Base-by-base conservation (phyloP, 2,329 filamentous ascomycete species). In the Fusarium begoniae region DNA sequence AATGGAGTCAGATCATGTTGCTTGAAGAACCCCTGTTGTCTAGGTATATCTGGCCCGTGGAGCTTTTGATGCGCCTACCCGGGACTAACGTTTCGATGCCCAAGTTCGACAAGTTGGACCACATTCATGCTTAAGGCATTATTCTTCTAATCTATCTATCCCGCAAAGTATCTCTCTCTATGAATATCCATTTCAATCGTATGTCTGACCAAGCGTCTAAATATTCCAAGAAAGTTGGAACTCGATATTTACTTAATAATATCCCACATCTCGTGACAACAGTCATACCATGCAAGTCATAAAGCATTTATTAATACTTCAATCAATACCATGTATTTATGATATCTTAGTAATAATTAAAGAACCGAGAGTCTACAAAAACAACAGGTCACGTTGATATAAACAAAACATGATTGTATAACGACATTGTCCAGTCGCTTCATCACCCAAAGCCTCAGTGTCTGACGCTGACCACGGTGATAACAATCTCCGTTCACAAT, bases 1-100 rank as follows among this genome's bases (percentile, higher is more conserved):
- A 70, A 70, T 38, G 59, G 66, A 54, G 53, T 47, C 47, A 44
- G 43, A 26, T 59, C 59, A 66, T 55, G 58, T 48, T 64, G 37
- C 22, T 48, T 54, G 8, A 41, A 41, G 35, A 40, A 43, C 45
- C 51, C 65, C 66, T 62, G 41, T 13, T 45, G 43, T 50, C n/a
- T 57, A n/a, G n/a, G n/a, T n/a, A 14, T 38, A 64, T 64, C n/a
- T 51, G 32, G 43, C 38, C 9, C n/a, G 37, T 38, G n/a, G 17
- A 54, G 35, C n/a, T 38, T 22, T 50, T 24, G 40, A 18, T n/a
- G 24, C 20, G 35, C 22, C 66, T 66, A 70, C 59, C 66, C 53
- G 26, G 32, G 38, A 60, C 59, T 28, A n/a, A 15, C 8, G 20
- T 11, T 22, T 40, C 17, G 13, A 20, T 17, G 15, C 4, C 7